Evolutionary conservation across 2,329 filamentous ascomycete species (phyloP).

Genomic region (Cephalotrichum gorgonifer): DNA sequence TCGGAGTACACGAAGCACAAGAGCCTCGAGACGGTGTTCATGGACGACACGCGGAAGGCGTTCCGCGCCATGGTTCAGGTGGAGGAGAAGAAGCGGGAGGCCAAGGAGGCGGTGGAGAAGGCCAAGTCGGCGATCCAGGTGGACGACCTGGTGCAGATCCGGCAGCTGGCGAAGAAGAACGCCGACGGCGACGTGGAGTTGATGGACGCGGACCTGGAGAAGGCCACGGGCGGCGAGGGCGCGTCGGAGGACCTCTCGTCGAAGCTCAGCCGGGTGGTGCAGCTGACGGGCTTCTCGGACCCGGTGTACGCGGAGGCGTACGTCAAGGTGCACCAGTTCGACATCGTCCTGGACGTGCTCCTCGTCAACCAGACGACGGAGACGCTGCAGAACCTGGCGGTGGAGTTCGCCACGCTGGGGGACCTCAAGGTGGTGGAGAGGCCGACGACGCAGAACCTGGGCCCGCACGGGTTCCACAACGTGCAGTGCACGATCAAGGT

Average conservation of each 20-base stretch:
- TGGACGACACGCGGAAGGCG: slow-evolving; percentile 89
- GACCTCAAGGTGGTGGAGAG: slow-evolving; percentile 97
- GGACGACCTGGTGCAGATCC: slow-evolving; percentile 86
- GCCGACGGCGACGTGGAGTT: slow-evolving; percentile 71
- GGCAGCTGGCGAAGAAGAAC: slow-evolving; percentile 89
- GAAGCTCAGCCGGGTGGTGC: slow-evolving; percentile 91
- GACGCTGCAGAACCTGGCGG: slow-evolving; percentile 90
- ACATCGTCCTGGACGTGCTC: slow-evolving; percentile 92
- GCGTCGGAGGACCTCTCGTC: slow-evolving; percentile 77
- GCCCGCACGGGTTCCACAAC: slow-evolving; percentile 93
- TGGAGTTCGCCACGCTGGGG: slow-evolving; percentile 96
- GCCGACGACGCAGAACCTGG: slow-evolving; percentile 91
- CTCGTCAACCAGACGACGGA: slow-evolving; percentile 96
- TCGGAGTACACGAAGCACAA: slow-evolving; percentile 85
- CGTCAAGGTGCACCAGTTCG: slow-evolving; percentile 97
- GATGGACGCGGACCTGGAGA: slow-evolving; percentile 82
- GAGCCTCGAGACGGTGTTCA: slow-evolving; percentile 82
- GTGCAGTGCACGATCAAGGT: slow-evolving; percentile 99
- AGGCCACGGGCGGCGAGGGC: slow-evolving; percentile 84
- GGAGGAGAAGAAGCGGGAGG: slow-evolving; percentile 95
- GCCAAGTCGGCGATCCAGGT: slow-evolving; percentile 92
- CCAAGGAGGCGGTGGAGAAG: slow-evolving; percentile 84
- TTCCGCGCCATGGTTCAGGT: slow-evolving; percentile 96
- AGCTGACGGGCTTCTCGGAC: slow-evolving; percentile 96
- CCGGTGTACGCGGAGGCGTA: slow-evolving; percentile 98